phyloP scores from a whole-genome alignment of 345 rosid genomes.

The Erodium maritimum region DNA sequence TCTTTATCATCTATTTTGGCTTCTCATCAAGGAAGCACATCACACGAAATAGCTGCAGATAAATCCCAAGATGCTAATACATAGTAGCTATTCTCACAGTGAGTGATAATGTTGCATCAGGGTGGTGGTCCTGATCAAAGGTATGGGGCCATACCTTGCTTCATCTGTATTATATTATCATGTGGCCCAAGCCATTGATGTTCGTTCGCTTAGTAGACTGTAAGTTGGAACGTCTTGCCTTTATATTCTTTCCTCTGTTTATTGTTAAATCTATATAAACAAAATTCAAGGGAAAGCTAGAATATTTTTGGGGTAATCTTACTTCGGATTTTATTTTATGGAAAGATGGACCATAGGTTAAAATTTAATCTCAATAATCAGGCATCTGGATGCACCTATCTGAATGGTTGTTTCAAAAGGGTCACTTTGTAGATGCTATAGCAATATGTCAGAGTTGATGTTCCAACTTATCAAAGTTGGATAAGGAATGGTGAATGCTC shows the following conservation, averaged over 20 bases:
- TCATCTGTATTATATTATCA: background rate
- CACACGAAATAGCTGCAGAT: constrained; percentile 15
- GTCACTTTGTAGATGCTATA: constrained; percentile 27
- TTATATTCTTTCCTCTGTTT: background rate
- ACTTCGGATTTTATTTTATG: too few species aligned
- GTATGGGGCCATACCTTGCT: constrained; percentile 27
- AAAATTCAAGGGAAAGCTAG: background rate
- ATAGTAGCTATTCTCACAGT: constrained; percentile 76
- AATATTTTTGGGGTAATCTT: too few species aligned
- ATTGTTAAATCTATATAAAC: background rate
- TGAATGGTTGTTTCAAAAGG: constrained; percentile 12
- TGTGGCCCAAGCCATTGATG: background rate
- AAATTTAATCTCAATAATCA: constrained; percentile 3
- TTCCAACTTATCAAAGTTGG: constrained; percentile 19
- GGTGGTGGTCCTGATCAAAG: constrained; percentile 87
- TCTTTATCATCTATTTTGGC: constrained; percentile 22
- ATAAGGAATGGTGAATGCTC: background rate
- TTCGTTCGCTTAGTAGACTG: background rate
- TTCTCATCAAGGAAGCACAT: constrained; percentile 19
- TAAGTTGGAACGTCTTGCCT: background rate
- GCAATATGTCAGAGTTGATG: constrained; percentile 20
- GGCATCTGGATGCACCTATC: constrained; percentile 23
- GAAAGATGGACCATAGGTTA: background rate
- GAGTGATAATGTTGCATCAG: constrained; percentile 83
- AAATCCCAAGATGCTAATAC: constrained; percentile 19